Evolutionary conservation across 768 basidiomycete species (phyloP).

Genomic region (Saitozyma podzolica): DNA sequence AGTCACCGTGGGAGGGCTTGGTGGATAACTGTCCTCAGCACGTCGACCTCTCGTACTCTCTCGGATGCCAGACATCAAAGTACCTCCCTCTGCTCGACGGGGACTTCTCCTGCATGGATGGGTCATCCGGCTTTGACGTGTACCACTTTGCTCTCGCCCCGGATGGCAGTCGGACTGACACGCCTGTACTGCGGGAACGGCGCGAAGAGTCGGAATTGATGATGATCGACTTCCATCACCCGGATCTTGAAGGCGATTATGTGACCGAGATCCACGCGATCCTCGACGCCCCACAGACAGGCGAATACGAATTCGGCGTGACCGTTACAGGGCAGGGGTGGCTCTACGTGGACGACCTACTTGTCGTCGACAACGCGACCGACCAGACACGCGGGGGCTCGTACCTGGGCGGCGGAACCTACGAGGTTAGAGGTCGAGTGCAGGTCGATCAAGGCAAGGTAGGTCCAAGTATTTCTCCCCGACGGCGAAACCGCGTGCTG

Average conservation of each 20-base stretch:
- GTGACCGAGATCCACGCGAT: conserved; percentile 65
- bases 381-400: conserved; percentile 66
- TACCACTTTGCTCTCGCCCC: conserved; percentile 63
- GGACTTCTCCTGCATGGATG: conserved; percentile 58
- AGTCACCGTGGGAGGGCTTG: conserved; percentile 65
- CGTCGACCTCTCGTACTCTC: conserved; percentile 59
- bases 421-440: conserved; percentile 11
- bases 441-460: conserved; percentile 17
- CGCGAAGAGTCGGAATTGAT: conserved; percentile 58
- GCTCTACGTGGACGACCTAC: conserved; percentile 64
- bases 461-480: not conserved
- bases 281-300: conserved; percentile 57
- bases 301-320: conserved; percentile 58
- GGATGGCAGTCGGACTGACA: conserved; percentile 55
- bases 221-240: conserved; percentile 8
- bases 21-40: conserved; percentile 56
- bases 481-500: conserved; percentile 36
- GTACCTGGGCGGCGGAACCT: conserved; percentile 67
- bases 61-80: conserved; percentile 64
- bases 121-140: conserved; percentile 66
- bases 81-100: conserved; percentile 70
- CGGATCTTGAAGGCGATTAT: not conserved
- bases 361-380: conserved; percentile 80
- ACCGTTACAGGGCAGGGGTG: conserved; percentile 54
- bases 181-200: conserved; percentile 59